A percentile compares a stretch with the other conserved stretches of the same genome.
phyloP scores from a whole-genome alignment of 2,329 filamentous ascomycete genomes.

The Thielaviopsis cerberus region DNA sequence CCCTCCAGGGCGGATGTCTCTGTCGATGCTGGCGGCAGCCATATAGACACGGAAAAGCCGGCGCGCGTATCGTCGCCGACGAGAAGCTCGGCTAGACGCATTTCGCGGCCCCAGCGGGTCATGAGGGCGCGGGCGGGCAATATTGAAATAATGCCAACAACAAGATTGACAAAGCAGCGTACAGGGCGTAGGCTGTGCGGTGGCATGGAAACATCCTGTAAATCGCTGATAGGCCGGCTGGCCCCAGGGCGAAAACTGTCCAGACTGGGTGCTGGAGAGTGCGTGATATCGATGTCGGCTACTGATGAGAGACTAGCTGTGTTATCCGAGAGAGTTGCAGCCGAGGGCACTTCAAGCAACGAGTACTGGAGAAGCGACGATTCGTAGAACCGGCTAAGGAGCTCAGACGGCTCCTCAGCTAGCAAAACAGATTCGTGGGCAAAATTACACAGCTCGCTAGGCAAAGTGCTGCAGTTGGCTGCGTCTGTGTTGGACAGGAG shows the following conservation, averaged over 20 bases:
- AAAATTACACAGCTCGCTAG: background rate
- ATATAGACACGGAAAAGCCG: conserved; percentile 69
- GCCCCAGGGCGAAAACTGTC: conserved; percentile 3
- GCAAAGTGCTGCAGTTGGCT: background rate
- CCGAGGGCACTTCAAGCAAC: background rate
- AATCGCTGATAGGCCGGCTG: conserved; percentile 27
- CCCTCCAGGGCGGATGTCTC: conserved; percentile 10
- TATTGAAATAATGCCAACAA: conserved; percentile 62
- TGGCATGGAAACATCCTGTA: conserved; percentile 46
- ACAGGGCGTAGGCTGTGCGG: conserved; percentile 40
- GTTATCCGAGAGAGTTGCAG: background rate
- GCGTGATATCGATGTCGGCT: background rate
- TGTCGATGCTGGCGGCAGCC: conserved; percentile 35
- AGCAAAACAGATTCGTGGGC: background rate
- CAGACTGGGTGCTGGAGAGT: conserved; percentile 5
- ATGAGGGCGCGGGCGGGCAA: conserved; percentile 47
- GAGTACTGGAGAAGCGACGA: conserved; percentile 1
- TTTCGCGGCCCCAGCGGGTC: conserved; percentile 42
- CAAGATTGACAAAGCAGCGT: conserved; percentile 46
- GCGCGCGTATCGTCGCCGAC: conserved; percentile 73
- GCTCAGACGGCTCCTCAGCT: background rate
- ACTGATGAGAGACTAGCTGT: background rate
- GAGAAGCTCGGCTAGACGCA: conserved; percentile 56
- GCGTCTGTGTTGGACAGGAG: background rate
- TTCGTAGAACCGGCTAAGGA: conserved; percentile 1